Conservation (phyloP, 495 filamentous ascomycete genomes). For the Lophiostoma macrostomum region DNA sequence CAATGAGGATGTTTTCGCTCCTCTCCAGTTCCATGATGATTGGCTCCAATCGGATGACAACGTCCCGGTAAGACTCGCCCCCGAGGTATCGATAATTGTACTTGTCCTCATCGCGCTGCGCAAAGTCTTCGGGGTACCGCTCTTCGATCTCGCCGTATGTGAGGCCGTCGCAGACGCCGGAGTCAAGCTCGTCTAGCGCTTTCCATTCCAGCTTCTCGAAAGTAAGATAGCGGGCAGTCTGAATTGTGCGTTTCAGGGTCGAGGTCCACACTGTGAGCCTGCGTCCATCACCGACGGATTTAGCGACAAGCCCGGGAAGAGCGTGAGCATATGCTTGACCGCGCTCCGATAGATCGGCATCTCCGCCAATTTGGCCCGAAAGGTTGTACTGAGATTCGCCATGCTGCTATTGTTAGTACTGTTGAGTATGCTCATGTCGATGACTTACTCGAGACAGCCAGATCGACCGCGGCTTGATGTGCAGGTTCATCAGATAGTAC, state of each 20-base stretch:
- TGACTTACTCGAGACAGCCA: conserved; percentile 86
- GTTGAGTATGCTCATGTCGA: not conserved
- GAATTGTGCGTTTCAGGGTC: conserved; percentile 86
- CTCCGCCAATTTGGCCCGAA: conserved; percentile 82
- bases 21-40: conserved; percentile 99
- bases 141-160: conserved; percentile 92
- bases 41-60: conserved; percentile 94
- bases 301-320: conserved; percentile 73
- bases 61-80: conserved; percentile 94
- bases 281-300: conserved; percentile 75
- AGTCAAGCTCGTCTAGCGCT: conserved; percentile 94
- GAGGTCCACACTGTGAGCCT: conserved; percentile 96
- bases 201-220: conserved; percentile 98
- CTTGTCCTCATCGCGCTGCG: conserved; percentile 92
- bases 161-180: conserved; percentile 91
- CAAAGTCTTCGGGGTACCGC: conserved; percentile 88
- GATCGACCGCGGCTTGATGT: conserved; percentile 95
- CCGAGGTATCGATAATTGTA: conserved; percentile 98
- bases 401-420: conserved; percentile 57
- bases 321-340: conserved; percentile 81
- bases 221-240: conserved; percentile 79
- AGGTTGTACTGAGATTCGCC: conserved; percentile 93
- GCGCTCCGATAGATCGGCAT: conserved; percentile 79
- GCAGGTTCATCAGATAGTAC: conserved; percentile 97
- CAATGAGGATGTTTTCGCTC: conserved; percentile 93